Evolutionary conservation across 1,284 basidiomycete genomes (phyloP), one percentile per base, ranked within the genome.

Genomic region (Ustilago hordei): DNA sequence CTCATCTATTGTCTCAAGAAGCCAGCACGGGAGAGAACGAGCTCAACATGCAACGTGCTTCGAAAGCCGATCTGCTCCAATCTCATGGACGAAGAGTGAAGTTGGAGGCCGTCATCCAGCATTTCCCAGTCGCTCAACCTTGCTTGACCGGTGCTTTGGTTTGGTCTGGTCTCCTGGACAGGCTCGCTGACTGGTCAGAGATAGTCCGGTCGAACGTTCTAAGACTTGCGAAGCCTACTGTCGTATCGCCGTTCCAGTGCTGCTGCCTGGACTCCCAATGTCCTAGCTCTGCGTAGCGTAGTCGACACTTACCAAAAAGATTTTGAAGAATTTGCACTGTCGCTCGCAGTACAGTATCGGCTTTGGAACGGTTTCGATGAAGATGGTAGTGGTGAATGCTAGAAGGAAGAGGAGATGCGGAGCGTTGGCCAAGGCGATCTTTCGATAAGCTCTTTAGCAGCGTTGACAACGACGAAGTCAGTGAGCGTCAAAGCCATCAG

Each of bases 21-120:
- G n/a, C 41, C 41, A 19, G 41, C 41, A 45, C 23, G 41, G 12
- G 36, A 8, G 36, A 45, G 41, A 17, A 17, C 41, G 41, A 17
- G 41, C n/a, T 19, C 11, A 32, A 38, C 39, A 32, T 41, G 47
- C 47, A 50, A 45, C 45, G 38, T 55, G 57, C 57, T 23, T 38
- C 57, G 45, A 60, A 28, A 31, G 28, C 38, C 17, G 38, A 17
- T 45, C 31, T 50, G 32, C 56, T 58, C 56, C 56, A 58, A 58
- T 58, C 56, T 23, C 56, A 58, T n/a, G 11, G 9, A 7, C 12
- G 9, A 38, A 19, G 38, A 28, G 3, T 41, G 19, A n/a, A 4
- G 43, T 55, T 58, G 54, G 56, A 47, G 50, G 52, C 47, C 35
- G 7, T 11, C 28, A 9, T 31, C 17, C 39, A 12, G 39, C 43